Conservation (phyloP, 2,329 filamentous ascomycete species). For the Emericellopsis atlantica region DNA sequence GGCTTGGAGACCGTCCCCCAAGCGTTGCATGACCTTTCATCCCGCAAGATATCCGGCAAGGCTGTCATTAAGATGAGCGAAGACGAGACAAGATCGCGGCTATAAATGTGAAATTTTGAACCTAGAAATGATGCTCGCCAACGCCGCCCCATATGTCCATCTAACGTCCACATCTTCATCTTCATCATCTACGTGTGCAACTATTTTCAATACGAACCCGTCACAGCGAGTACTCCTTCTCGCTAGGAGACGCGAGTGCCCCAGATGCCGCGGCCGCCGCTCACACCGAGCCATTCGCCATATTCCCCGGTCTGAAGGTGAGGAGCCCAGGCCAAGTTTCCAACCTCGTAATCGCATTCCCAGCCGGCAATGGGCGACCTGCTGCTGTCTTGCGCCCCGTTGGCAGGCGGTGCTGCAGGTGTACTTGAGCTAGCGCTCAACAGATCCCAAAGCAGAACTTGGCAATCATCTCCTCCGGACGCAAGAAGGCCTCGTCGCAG, state of each 20-base stretch:
- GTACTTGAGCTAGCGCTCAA: conserved; percentile 44
- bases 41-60: conserved; percentile 40
- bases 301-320: conserved; percentile 54
- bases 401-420: conserved; percentile 12
- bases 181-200: too few species aligned
- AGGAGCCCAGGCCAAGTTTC: conserved; percentile 76
- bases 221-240: not conserved
- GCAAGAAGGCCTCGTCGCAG: conserved; percentile 76
- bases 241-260: conserved; percentile 40
- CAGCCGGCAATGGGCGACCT: conserved; percentile 63
- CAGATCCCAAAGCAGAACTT: conserved; percentile 89
- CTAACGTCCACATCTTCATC: too few species aligned
- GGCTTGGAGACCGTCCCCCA: conserved; percentile 34
- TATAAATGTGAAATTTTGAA: not conserved
- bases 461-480: conserved; percentile 81
- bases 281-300: conserved; percentile 76
- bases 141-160: too few species aligned
- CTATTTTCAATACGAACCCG: too few species aligned
- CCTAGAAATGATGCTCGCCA: too few species aligned
- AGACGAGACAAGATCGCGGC: conserved; percentile 7
- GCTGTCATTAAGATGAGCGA: conserved; percentile 32
- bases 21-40: conserved; percentile 36
- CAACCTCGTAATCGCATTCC: conserved; percentile 79
- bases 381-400: conserved; percentile 42
- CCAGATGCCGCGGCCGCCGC: conserved; percentile 71